Conservation (phyloP, 2,329 filamentous ascomycete species). For the Arthroderma uncinatum region DNA sequence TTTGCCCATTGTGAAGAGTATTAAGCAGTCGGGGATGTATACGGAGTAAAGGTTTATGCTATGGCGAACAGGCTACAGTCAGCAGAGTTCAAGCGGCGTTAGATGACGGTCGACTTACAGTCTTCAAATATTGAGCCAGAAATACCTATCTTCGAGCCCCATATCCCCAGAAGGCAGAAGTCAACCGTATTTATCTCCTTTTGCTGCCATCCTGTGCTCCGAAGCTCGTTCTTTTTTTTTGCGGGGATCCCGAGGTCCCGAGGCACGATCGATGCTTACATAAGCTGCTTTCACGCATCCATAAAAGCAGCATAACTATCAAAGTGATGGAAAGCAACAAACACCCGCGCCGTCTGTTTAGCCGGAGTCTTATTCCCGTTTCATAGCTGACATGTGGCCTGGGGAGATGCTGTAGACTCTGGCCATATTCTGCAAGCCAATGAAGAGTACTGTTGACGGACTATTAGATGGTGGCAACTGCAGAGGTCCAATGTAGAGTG, state of each 20-base stretch:
- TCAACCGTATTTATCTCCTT: neutral
- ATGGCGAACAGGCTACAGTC: no score
- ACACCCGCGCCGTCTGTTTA: no score
- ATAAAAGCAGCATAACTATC: no score
- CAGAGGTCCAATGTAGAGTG: no score
- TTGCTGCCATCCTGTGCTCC: neutral
- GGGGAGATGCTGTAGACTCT: no score
- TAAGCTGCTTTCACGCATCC: neutral
- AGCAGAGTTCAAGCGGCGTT: neutral
- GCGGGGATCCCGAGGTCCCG: neutral
- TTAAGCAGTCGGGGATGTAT: neutral
- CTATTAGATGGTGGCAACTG: no score
- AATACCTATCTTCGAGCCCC: neutral
- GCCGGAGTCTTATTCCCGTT: no score
- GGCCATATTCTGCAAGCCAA: no score
- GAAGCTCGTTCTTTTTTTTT: neutral
- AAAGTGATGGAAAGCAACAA: neutral
- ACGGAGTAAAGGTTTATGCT: neutral
- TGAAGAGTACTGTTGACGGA: no score
- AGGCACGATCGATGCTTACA: neutral
- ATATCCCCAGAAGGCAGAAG: neutral
- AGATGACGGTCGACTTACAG: no score
- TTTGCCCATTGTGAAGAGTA: constrained; percentile 39
- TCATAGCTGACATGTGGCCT: no score
- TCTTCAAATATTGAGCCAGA: no score